These are phyloP conservation scores for Kodamaea alishanica DNA, from an alignment of 1,139 yeast species.

Conservation along the genomic window DNA sequence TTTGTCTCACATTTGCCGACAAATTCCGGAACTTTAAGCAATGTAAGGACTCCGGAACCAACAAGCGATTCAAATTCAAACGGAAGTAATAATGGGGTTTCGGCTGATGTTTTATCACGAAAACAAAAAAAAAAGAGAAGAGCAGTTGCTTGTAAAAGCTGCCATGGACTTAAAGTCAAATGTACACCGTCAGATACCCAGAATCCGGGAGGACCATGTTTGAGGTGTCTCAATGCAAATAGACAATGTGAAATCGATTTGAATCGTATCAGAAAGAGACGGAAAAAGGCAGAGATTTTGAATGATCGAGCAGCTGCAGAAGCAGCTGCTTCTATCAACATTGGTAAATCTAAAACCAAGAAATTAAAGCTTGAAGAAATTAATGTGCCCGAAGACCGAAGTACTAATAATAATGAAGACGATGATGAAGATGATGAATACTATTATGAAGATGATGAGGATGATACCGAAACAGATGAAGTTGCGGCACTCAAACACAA, in stretches of 20 bases:
- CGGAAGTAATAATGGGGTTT: too few relatives aligned
- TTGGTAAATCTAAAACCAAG: too few relatives aligned
- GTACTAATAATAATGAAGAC: too few relatives aligned
- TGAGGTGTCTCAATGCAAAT: slow-evolving; percentile 64
- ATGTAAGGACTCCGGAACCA: too few relatives aligned
- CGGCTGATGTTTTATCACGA: too few relatives aligned
- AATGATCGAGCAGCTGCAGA: slow-evolving; percentile 15
- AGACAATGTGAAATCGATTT: slow-evolving; percentile 66
- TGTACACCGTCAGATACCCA: slow-evolving; percentile 69
- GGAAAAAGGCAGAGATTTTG: slow-evolving; percentile 32
- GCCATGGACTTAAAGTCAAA: slow-evolving; percentile 77
- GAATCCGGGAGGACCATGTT: slow-evolving; percentile 64
- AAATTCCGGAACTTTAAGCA: too few relatives aligned
- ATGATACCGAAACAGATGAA: slow-evolving; percentile 7
- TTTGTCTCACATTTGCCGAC: too few relatives aligned
- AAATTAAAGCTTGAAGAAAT: too few relatives aligned
- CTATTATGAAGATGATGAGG: too few relatives aligned
- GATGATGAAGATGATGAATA: too few relatives aligned
- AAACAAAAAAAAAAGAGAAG: slow-evolving; percentile 23
- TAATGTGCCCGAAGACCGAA: too few relatives aligned
- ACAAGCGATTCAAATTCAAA: too few relatives aligned
- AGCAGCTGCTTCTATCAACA: background rate
- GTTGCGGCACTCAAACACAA: slow-evolving; percentile 19
- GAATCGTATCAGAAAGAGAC: slow-evolving; percentile 55
- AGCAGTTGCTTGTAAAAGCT: slow-evolving; percentile 67